These are phyloP conservation scores for Pythium folliculosum DNA, from an alignment of 352 stramenopile species.

Conservation along the genomic window DNA sequence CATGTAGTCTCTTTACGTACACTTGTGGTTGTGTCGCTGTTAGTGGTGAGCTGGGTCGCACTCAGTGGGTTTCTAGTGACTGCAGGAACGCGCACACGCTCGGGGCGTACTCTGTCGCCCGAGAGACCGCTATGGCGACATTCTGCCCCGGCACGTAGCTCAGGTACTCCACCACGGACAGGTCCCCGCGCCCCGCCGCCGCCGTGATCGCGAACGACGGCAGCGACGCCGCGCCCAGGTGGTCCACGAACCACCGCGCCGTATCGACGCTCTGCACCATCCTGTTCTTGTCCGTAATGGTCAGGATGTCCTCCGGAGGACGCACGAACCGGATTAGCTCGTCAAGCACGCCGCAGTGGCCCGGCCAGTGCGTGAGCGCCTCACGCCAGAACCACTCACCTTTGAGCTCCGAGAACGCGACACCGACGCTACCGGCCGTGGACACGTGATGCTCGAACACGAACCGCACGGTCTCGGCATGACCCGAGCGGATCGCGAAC, in stretches of 20 bases:
- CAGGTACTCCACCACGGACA: not conserved
- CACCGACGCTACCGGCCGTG: not conserved
- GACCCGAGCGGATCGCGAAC: constrained; percentile 1
- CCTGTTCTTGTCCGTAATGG: not conserved
- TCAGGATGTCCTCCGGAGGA: no score
- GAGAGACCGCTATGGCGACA: not conserved
- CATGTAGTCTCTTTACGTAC: no score
- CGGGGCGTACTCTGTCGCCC: not conserved
- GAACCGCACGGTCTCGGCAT: not conserved
- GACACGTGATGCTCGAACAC: not conserved
- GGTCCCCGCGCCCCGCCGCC: not conserved
- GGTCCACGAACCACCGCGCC: not conserved
- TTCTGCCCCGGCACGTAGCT: not conserved
- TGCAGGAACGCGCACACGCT: not conserved
- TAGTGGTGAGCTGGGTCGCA: no score
- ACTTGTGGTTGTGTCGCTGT: no score
- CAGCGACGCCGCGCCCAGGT: not conserved
- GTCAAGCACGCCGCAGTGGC: not conserved
- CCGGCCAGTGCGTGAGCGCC: not conserved
- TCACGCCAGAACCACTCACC: not conserved
- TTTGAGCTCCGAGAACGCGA: no score
- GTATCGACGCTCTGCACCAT: not conserved
- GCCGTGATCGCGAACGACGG: not conserved
- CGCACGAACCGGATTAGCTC: not conserved
- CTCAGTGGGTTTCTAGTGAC: not conserved